Percentiles rank a stretch among this genome's conserved stretches.
phyloP scores from a whole-genome alignment of 257 asterid genomes.

The Ligustrum vulgare region DNA sequence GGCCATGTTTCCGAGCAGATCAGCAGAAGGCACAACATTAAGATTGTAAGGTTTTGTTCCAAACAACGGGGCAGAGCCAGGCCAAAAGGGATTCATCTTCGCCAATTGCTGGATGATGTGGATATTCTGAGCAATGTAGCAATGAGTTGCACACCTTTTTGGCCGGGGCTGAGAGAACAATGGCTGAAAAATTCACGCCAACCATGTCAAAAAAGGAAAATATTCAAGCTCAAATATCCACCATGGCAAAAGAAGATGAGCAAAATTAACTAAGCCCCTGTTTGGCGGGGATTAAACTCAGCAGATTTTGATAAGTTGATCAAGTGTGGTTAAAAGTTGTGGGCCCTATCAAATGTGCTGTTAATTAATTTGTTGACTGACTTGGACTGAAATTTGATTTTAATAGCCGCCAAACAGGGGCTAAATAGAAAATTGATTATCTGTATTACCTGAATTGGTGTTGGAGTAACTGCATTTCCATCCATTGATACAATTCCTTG shows the following conservation, averaged over 20 bases:
- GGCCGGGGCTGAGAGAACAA: constrained; percentile 82
- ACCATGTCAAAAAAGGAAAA: neutral
- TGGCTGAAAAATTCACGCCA: constrained; percentile 45
- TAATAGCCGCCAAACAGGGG: too few relatives aligned
- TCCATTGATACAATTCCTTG: constrained; percentile 88
- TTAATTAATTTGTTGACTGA: too few relatives aligned
- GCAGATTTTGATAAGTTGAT: too few relatives aligned
- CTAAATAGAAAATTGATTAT: too few relatives aligned
- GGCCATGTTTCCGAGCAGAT: constrained; percentile 49
- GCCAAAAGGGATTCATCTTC: constrained; percentile 82
- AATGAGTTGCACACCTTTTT: constrained; percentile 82
- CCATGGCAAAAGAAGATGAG: too few relatives aligned
- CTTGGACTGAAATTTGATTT: too few relatives aligned
- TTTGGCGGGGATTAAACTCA: too few relatives aligned
- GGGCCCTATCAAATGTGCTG: too few relatives aligned
- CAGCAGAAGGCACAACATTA: constrained; percentile 50
- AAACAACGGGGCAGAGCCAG: constrained; percentile 58
- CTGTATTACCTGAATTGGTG: constrained; percentile 63
- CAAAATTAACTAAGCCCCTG: too few relatives aligned
- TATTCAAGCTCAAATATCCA: too few relatives aligned
- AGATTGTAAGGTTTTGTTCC: constrained; percentile 64
- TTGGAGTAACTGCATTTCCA: constrained; percentile 59
- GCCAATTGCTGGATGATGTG: constrained; percentile 64
- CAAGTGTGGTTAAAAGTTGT: too few relatives aligned
- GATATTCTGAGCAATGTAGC: constrained; percentile 86